Evolutionary conservation across 2,329 filamentous ascomycete species (phyloP).

Genomic region (Aciculosporium take): DNA sequence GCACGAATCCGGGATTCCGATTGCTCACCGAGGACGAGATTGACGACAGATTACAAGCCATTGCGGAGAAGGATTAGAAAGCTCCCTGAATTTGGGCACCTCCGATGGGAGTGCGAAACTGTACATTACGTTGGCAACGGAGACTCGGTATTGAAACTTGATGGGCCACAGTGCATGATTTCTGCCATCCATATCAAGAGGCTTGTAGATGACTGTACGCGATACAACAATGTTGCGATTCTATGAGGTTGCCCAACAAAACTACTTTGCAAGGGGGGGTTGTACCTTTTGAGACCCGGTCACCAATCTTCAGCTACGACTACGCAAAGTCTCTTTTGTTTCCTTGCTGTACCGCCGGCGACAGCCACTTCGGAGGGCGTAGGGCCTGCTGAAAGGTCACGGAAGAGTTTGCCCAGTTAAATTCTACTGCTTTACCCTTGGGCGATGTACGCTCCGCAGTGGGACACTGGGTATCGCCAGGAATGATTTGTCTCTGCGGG

Average conservation of each 20-base stretch:
- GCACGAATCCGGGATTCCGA: constrained; percentile 66
- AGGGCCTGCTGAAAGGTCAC: too few relatives aligned
- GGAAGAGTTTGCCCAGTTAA: too few relatives aligned
- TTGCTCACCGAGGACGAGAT: constrained; percentile 94
- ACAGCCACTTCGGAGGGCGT: too few relatives aligned
- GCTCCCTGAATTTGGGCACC: neutral
- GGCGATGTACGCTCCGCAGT: too few relatives aligned
- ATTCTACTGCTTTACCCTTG: too few relatives aligned
- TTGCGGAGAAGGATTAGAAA: constrained; percentile 89
- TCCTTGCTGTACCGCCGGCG: too few relatives aligned
- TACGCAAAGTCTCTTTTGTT: too few relatives aligned
- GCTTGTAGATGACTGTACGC: neutral
- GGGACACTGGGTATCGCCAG: too few relatives aligned
- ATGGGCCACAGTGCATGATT: neutral
- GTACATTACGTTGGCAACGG: neutral
- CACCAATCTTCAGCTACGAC: too few relatives aligned
- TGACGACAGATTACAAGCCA: constrained; percentile 92
- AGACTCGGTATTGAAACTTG: constrained; percentile 1
- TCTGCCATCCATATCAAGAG: neutral
- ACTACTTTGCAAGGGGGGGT: too few relatives aligned
- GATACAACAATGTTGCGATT: neutral
- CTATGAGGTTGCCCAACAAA: neutral
- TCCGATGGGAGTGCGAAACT: neutral
- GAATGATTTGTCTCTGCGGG: too few relatives aligned
- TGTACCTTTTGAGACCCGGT: too few relatives aligned